Evolutionary conservation across 2,329 filamentous ascomycete species (phyloP).

Genomic region (Neodidymelliopsis sp.): DNA sequence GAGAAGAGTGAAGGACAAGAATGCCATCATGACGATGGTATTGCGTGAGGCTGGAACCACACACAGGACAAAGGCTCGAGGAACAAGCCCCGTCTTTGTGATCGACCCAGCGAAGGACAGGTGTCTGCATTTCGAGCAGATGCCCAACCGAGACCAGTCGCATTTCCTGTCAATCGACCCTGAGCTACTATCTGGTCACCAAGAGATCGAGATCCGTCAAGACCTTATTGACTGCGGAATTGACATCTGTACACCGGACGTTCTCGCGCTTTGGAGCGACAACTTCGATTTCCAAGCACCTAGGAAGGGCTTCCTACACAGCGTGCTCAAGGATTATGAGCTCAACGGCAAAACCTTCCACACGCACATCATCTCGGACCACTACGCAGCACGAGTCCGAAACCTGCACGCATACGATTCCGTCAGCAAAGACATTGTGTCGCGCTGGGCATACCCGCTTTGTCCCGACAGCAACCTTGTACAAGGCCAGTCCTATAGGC

Average conservation of each 20-base stretch:
- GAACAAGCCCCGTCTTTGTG: conserved; percentile 82
- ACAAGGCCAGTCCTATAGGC: conserved; percentile 76
- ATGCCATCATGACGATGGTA: conserved; percentile 98
- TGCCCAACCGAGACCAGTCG: conserved; percentile 71
- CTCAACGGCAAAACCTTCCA: conserved; percentile 97
- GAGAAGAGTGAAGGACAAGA: conserved; percentile 82
- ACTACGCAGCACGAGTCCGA: conserved; percentile 85
- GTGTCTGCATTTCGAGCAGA: conserved; percentile 94
- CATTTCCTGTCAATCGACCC: conserved; percentile 77
- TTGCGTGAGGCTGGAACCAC: conserved; percentile 76
- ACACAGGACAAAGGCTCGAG: conserved; percentile 80
- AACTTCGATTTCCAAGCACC: conserved; percentile 97
- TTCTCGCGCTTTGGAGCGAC: conserved; percentile 93
- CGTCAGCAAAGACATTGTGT: conserved; percentile 84
- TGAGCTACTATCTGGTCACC: conserved; percentile 74
- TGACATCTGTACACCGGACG: conserved; percentile 96
- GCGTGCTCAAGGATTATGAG: conserved; percentile 95
- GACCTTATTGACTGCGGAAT: conserved; percentile 94
- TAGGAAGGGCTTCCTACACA: conserved; percentile 85
- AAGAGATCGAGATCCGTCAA: conserved; percentile 81
- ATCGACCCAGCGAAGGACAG: conserved; percentile 80
- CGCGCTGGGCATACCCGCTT: conserved; percentile 86
- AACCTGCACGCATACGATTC: conserved; percentile 91
- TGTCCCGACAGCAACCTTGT: conserved; percentile 89
- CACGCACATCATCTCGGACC: conserved; percentile 80